Base-by-base conservation (phyloP, 1,284 basidiomycete species). In the Rhodotorula sp. region DNA sequence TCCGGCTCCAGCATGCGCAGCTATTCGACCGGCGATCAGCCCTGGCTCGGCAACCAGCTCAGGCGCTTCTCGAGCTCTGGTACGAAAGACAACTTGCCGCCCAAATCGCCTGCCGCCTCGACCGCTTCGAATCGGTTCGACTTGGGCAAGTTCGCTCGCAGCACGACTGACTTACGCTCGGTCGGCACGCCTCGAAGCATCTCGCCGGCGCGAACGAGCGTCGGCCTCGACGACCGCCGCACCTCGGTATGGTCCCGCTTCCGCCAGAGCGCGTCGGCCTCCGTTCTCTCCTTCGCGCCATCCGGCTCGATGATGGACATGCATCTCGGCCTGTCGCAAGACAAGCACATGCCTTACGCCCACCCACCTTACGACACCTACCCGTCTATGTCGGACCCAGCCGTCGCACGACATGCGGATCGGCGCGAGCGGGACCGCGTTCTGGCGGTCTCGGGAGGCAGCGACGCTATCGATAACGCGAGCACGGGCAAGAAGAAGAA, bases 281-380 rank as follows among this genome's bases (percentile, higher is more conserved):
- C 73, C 28, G 76, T 77, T 24, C 50, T 75, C 46, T 81, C 80
- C 26, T 76, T 80, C 46, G 78, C 80, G 48, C 78, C 78, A 48
- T 80, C 78, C 34, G 81, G 80, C 20, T 76, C 75, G 30, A 81
- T 82, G 80, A 72, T 81, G 68, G 80, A 82, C 59, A 82, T 82
- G 81, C 81, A 82, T 59, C 74, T 82, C 18, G 80, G 77, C 7
- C 71, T 81, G 34, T 72, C 71, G 40, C 75, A 75, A 57, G 78
- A 78, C 59, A 68, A 71, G 64, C 71, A 75, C 62, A 28, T 37
- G 52, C 30, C 28, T 26, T 22, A 53, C 30, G 48, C 22, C 47
- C 26, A 37, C 51, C 30, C 54, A 30, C 54, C 48, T 16, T 72
- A 69, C 71, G 69, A 67, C 34, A 59, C 64, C n/a, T 72, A 72